Percentiles rank a stretch among this genome's conserved stretches.
phyloP scores from a whole-genome alignment of 1,284 basidiomycete species.

The Trichosporon faecale region DNA sequence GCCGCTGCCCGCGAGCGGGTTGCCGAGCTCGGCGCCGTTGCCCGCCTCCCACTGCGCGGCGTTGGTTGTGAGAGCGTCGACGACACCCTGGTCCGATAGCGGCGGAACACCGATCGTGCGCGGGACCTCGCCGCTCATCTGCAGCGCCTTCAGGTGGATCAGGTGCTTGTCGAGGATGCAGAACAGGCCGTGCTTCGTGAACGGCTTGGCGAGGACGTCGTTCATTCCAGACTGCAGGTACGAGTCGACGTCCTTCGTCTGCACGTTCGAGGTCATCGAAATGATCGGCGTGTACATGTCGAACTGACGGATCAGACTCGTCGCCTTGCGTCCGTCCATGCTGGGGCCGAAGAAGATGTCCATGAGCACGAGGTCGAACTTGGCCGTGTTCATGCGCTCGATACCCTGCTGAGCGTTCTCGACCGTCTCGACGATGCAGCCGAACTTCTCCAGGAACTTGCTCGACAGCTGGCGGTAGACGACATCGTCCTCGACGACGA shows the following conservation, averaged over 20 bases:
- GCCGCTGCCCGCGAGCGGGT: constrained; percentile 47
- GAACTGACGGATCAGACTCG: constrained; percentile 88
- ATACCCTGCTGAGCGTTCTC: constrained; percentile 90
- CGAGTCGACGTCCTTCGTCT: constrained; percentile 58
- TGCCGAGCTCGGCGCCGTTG: constrained; percentile 30
- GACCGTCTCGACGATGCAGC: constrained; percentile 89
- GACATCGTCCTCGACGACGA: constrained; percentile 93
- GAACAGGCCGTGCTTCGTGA: constrained; percentile 84
- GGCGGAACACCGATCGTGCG: constrained; percentile 70
- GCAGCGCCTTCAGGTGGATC: constrained; percentile 85
- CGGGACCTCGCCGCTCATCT: constrained; percentile 66
- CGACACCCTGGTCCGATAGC: constrained; percentile 62
- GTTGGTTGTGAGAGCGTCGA: constrained; percentile 49
- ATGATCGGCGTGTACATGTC: constrained; percentile 87
- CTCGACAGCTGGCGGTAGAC: constrained; percentile 81
- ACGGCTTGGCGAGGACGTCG: constrained; percentile 92
- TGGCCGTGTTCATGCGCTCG: constrained; percentile 88
- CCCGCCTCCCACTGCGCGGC: constrained; percentile 30
- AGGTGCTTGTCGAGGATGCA: constrained; percentile 96
- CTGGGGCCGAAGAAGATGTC: constrained; percentile 57
- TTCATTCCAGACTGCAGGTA: constrained; percentile 70
- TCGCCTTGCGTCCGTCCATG: constrained; percentile 60
- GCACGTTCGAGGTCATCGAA: constrained; percentile 92
- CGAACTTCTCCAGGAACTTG: constrained; percentile 94
- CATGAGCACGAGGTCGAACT: constrained; percentile 94